Evolutionary conservation across 2,329 filamentous ascomycete genomes (phyloP).

Genomic region (Raffaelea ambrosiae): DNA sequence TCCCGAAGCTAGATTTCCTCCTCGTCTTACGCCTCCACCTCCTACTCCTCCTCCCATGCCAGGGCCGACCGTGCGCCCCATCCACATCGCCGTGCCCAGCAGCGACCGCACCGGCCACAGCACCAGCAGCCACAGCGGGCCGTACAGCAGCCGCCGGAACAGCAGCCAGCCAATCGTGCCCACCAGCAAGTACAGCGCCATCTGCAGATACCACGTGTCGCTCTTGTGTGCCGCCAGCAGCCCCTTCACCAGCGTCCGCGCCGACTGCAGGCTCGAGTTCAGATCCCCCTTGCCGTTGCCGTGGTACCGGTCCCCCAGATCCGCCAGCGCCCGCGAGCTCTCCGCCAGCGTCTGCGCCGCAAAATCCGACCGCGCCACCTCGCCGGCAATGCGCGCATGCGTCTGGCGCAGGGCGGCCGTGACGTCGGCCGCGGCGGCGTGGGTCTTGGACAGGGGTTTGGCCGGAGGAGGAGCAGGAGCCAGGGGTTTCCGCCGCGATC

Average conservation of each 20-base stretch:
- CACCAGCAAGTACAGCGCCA: slow-evolving; percentile 73
- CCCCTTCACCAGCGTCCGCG: slow-evolving; percentile 66
- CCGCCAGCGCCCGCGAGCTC: slow-evolving; percentile 72
- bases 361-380: slow-evolving; percentile 80
- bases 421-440: slow-evolving; percentile 73
- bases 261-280: slow-evolving; percentile 66
- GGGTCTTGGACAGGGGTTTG: slow-evolving; percentile 56
- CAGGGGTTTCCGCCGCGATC: slow-evolving; percentile 17
- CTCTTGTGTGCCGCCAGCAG: slow-evolving; percentile 84
- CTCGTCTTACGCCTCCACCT: no score
- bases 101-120: slow-evolving; percentile 57
- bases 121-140: slow-evolving; percentile 81
- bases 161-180: slow-evolving; percentile 76
- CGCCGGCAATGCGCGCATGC: slow-evolving; percentile 75
- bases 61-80: slow-evolving; percentile 36
- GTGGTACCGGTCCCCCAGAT: slow-evolving; percentile 73
- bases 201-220: slow-evolving; percentile 96
- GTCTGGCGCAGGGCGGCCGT: slow-evolving; percentile 77
- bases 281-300: slow-evolving; percentile 76
- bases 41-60: slow-evolving; percentile 1
- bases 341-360: slow-evolving; percentile 82
- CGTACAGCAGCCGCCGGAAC: slow-evolving; percentile 78
- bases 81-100: slow-evolving; percentile 39
- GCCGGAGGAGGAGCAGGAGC: no score
- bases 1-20: no score